A percentile compares a stretch with the other conserved stretches of the same genome.
phyloP scores from a whole-genome alignment of 768 basidiomycete genomes.

The Hygrocybe coccinea region DNA sequence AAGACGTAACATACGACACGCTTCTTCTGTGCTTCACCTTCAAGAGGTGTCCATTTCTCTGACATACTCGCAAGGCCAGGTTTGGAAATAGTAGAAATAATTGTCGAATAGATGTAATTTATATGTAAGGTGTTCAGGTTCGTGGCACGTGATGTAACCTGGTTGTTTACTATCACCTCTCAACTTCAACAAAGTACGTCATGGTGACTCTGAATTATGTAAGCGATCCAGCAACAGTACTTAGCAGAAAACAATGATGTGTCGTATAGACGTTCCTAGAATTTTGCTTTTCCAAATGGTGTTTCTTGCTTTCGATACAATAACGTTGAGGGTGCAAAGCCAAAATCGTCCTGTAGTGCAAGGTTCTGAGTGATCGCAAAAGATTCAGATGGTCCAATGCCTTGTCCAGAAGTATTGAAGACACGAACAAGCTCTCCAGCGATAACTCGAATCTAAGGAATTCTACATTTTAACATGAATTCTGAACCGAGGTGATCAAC shows the following conservation, averaged over 20 bases:
- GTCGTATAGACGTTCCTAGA: conserved; percentile 33
- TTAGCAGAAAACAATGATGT: not conserved
- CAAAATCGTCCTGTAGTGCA: conserved; percentile 68
- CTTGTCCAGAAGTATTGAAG: conserved; percentile 3
- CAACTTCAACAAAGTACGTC: not conserved
- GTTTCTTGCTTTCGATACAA: conserved; percentile 65
- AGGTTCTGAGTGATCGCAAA: conserved; percentile 48
- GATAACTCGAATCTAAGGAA: conserved; percentile 66
- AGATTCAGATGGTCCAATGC: conserved; percentile 5
- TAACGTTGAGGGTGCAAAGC: conserved; percentile 81
- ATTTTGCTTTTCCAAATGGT: conserved; percentile 60
- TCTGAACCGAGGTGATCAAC: conserved; percentile 16
- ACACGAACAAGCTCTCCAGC: conserved; percentile 71
- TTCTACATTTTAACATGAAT: conserved; percentile 8
- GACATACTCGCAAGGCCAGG: conserved; percentile 26
- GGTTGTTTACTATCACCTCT: not conserved
- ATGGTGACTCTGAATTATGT: not conserved
- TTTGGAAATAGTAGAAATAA: not conserved
- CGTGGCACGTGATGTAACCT: too few species aligned
- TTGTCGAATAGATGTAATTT: too few species aligned
- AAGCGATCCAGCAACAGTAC: not conserved
- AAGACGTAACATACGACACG: conserved; percentile 65
- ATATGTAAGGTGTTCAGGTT: too few species aligned
- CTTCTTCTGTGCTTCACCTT: conserved; percentile 74
- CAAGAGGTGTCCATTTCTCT: conserved; percentile 56